Conservation (phyloP, 805 yeast species). For the Teunomyces funiuensis region DNA sequence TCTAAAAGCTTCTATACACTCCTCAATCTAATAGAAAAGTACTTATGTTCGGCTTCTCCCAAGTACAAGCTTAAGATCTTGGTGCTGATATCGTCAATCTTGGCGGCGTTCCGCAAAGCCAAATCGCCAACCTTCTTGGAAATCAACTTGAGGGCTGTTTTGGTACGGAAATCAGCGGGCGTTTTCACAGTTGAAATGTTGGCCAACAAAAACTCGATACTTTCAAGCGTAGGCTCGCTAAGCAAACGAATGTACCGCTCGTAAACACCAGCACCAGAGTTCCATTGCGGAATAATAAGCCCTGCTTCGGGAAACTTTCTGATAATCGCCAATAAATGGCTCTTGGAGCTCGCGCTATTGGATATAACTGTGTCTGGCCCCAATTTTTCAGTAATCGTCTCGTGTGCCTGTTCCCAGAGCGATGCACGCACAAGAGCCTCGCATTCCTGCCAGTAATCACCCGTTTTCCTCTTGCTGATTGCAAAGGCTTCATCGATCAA, state of each 20-base stretch:
- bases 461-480: slow-evolving; percentile 45
- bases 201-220: slow-evolving; percentile 42
- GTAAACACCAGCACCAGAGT: slow-evolving; percentile 59
- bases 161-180: slow-evolving; percentile 10
- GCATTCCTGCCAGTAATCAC: slow-evolving; percentile 59
- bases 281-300: slow-evolving; percentile 47
- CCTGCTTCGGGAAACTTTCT: slow-evolving; percentile 44
- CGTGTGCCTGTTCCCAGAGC: slow-evolving; percentile 63
- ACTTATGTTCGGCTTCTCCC: slow-evolving; percentile 22
- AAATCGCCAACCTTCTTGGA: slow-evolving; percentile 47
- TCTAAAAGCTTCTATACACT: not conserved
- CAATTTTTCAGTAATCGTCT: slow-evolving; percentile 50
- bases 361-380: slow-evolving; percentile 73
- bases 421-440: slow-evolving; percentile 61
- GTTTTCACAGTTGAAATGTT: slow-evolving; percentile 45
- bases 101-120: slow-evolving; percentile 23
- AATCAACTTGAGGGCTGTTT: slow-evolving; percentile 50
- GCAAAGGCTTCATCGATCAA: slow-evolving; percentile 63
- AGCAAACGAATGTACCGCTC: slow-evolving; percentile 44
- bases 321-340: slow-evolving; percentile 40
- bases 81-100: slow-evolving; percentile 8
- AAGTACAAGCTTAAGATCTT: slow-evolving; percentile 14
- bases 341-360: slow-evolving; percentile 34
- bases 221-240: slow-evolving; percentile 16
- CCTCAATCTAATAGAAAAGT: slow-evolving; percentile 15